phyloP scores from a whole-genome alignment of 2,329 filamentous ascomycete genomes.

The Fusarium circinatum region DNA sequence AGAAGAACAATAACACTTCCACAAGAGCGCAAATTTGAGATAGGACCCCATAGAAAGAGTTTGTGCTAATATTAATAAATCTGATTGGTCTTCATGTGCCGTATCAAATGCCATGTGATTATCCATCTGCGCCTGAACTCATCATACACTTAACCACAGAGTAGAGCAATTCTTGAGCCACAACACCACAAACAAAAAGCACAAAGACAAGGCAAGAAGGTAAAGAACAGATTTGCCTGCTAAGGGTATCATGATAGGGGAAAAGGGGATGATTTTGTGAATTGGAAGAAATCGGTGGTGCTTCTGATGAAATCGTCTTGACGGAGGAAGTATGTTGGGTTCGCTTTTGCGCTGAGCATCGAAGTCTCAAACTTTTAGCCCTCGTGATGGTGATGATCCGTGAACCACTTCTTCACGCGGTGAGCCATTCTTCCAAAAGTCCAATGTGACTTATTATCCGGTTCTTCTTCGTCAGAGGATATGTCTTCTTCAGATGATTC shows the following conservation, averaged over 20 bases:
- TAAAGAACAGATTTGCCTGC: rapidly evolving
- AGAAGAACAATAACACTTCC: rapidly evolving
- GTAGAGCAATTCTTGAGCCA: not conserved
- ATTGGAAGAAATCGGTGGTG: rapidly evolving
- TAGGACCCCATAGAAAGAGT: not conserved
- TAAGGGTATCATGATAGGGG: not conserved
- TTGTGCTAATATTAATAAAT: rapidly evolving
- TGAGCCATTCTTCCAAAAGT: not conserved
- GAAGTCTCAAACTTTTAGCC: rapidly evolving
- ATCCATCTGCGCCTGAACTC: not conserved
- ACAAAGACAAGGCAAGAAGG: too few relatives aligned
- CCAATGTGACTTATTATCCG: rapidly evolving
- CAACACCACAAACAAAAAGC: rapidly evolving
- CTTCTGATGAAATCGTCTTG: not conserved
- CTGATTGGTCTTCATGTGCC: rapidly evolving
- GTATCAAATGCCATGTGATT: rapidly evolving
- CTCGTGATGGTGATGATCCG: rapidly evolving
- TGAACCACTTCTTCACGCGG: not conserved
- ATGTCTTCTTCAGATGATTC: too few relatives aligned
- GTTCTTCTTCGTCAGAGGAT: rapidly evolving
- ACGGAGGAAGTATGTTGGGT: too few relatives aligned
- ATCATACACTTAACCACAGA: too few relatives aligned
- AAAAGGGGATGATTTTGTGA: rapidly evolving
- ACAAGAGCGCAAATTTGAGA: too few relatives aligned
- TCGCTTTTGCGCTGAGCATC: not conserved